phyloP scores from a whole-genome alignment of 202 grass and related monocot genomes.

The Schoenoplectus triqueter region DNA sequence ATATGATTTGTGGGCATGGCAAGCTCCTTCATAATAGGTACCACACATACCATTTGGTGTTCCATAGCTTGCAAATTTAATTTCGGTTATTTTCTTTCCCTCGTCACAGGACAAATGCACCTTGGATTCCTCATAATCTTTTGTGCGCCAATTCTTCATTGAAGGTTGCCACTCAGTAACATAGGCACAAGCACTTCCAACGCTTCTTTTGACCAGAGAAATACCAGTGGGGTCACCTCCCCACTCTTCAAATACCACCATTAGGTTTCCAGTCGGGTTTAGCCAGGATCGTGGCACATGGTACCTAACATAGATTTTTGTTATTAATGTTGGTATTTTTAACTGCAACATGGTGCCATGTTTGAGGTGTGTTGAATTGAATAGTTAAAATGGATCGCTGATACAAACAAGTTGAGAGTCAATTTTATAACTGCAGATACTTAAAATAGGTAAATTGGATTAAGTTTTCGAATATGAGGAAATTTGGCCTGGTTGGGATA shows the following conservation, averaged over 20 bases:
- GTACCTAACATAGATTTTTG: constrained; percentile 58
- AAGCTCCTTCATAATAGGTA: constrained; percentile 73
- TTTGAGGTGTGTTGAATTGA: not conserved
- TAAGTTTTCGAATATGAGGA: not conserved
- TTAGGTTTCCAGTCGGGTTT: constrained; percentile 87
- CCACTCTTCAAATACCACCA: constrained; percentile 96
- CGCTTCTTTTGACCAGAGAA: constrained; percentile 78
- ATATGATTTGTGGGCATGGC: constrained; percentile 92
- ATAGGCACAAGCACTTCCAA: constrained; percentile 73
- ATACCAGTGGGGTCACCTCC: constrained; percentile 78
- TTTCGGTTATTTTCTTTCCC: constrained; percentile 70
- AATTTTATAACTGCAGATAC: not conserved
- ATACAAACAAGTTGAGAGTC: constrained; percentile 5
- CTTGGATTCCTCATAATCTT: constrained; percentile 73
- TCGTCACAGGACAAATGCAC: constrained; percentile 77
- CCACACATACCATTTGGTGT: constrained; percentile 85
- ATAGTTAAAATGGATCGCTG: constrained; percentile 36
- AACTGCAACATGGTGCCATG: not conserved
- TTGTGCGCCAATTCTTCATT: constrained; percentile 84
- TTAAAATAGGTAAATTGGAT: not conserved
- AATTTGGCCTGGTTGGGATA: not conserved
- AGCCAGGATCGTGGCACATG: constrained; percentile 95
- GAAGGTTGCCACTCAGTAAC: constrained; percentile 97
- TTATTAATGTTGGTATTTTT: not conserved
- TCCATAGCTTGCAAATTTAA: constrained; percentile 97